Evolutionary conservation across 495 filamentous ascomycete genomes (phyloP).

Genomic region (Aeminium ludgeri): DNA sequence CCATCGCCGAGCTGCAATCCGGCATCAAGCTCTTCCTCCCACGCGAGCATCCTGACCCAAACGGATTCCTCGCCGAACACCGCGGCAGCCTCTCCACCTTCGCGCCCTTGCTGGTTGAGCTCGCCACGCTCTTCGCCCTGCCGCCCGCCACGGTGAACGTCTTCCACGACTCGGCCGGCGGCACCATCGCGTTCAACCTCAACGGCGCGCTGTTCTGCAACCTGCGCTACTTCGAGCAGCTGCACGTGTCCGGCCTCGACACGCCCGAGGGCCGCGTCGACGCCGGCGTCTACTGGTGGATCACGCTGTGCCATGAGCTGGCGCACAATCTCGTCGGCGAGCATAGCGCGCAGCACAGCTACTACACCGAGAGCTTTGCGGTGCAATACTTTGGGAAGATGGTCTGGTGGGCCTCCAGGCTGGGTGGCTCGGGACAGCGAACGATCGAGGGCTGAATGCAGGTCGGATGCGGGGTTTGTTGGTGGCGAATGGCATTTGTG

Average conservation of each 20-base stretch:
- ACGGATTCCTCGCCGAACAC: conserved; percentile 46
- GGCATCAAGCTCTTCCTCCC: conserved; percentile 59
- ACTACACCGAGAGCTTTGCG: conserved; percentile 40
- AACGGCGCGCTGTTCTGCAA: conserved; percentile 86
- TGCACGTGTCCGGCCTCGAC: conserved; percentile 37
- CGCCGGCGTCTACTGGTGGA: conserved; percentile 78
- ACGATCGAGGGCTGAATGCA: too few species aligned
- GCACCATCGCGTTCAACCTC: conserved; percentile 84
- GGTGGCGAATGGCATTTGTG: too few species aligned
- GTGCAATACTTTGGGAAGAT: conserved; percentile 12
- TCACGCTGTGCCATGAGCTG: conserved; percentile 79
- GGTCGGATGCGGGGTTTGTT: too few species aligned
- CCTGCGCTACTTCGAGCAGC: conserved; percentile 63
- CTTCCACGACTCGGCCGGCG: conserved; percentile 64
- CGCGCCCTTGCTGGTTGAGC: conserved; percentile 48
- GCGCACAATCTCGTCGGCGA: conserved; percentile 77
- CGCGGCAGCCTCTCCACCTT: conserved; percentile 50
- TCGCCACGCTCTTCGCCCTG: conserved; percentile 54
- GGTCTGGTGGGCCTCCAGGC: conserved; percentile 8
- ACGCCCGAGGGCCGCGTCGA: conserved; percentile 31
- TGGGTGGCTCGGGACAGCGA: neutral
- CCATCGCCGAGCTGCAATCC: conserved; percentile 40
- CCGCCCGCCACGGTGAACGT: conserved; percentile 49
- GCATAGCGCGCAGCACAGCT: conserved; percentile 70
- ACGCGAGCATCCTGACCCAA: conserved; percentile 25